Conservation (phyloP, 1,139 yeast genomes). For the Yamadazyma atlantica region DNA sequence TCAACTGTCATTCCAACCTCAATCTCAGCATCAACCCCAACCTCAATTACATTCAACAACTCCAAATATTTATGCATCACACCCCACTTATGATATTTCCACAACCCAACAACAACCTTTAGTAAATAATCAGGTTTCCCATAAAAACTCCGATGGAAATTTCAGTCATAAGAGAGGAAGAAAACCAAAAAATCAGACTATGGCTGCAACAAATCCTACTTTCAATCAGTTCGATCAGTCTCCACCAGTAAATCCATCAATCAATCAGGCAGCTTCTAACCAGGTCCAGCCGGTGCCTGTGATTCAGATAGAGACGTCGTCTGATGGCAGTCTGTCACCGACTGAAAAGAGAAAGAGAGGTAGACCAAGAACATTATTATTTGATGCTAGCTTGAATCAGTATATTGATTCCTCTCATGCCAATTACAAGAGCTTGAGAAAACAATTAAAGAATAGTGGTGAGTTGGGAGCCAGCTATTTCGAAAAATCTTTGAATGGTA, state of each 20-base stretch:
- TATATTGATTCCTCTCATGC: conserved; percentile 47
- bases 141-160: conserved; percentile 1
- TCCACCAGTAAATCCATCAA: neutral
- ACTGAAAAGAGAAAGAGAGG: conserved; percentile 40
- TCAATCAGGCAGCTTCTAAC: neutral
- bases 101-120: conserved; percentile 7
- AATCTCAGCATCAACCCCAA: conserved; percentile 10
- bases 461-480: conserved; percentile 11
- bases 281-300: conserved; percentile 3
- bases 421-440: conserved; percentile 41
- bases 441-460: conserved; percentile 29
- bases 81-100: neutral
- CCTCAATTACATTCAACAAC: too few relatives aligned
- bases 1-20: conserved; percentile 3
- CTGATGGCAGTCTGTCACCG: conserved; percentile 4
- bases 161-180: conserved; percentile 11
- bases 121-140: neutral
- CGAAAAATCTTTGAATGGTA: conserved; percentile 2
- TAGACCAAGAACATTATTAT: conserved; percentile 43
- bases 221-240: conserved; percentile 10
- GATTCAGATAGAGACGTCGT: neutral
- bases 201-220: conserved; percentile 11
- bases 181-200: conserved; percentile 11
- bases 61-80: neutral
- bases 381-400: conserved; percentile 42